Evolutionary conservation across 164 flowering plant species (phyloP).

Genomic region (Vitis labrusca): DNA sequence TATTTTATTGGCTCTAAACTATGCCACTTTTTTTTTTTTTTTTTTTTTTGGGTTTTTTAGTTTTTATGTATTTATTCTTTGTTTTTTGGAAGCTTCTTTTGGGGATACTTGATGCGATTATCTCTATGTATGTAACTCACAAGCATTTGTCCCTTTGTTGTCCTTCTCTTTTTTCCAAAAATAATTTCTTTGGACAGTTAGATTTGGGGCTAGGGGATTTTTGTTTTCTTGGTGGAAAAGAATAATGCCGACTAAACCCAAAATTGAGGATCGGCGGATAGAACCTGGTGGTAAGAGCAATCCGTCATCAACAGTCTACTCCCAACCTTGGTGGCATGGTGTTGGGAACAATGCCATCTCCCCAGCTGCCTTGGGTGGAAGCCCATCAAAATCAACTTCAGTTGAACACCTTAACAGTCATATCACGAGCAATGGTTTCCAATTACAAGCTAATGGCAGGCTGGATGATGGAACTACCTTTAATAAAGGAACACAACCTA

Average conservation of each 20-base stretch:
- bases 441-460: constrained; percentile 13
- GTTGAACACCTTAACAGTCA: constrained; percentile 17
- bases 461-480: constrained; percentile 10
- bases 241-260: constrained; percentile 35
- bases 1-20: too few relatives aligned
- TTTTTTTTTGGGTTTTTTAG: too few relatives aligned
- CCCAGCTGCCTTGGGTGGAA: constrained; percentile 13
- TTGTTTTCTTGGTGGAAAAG: neutral
- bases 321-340: constrained; percentile 49
- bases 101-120: neutral
- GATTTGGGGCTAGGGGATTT: neutral
- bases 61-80: too few relatives aligned
- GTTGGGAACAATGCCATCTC: constrained; percentile 17
- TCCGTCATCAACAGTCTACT: constrained; percentile 13
- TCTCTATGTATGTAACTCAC: neutral
- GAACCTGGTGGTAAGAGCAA: constrained; percentile 14
- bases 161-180: neutral
- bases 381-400: constrained; percentile 18
- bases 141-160: neutral
- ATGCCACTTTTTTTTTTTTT: too few relatives aligned
- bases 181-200: neutral
- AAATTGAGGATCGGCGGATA: constrained; percentile 15
- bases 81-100: neutral
- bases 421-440: constrained; percentile 12
- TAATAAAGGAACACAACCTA: constrained; percentile 11